These are phyloP conservation scores for Somion occarium DNA, from an alignment of 1,284 basidiomycete genomes.

Conservation along the genomic window DNA sequence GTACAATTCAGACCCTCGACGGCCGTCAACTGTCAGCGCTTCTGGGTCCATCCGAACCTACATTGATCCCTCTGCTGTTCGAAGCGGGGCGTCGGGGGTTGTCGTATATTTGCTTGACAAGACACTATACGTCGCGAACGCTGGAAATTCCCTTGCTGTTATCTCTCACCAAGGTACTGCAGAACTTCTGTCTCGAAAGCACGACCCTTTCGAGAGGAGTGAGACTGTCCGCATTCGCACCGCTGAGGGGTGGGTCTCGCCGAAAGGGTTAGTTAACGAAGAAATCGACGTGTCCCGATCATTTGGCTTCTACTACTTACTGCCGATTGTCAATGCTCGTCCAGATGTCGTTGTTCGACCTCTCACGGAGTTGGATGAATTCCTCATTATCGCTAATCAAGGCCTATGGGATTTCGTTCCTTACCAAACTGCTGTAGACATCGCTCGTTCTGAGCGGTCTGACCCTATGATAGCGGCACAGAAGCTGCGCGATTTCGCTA, in stretches of 20 bases:
- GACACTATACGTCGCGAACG: slow-evolving; percentile 88
- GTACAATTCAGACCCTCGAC: slow-evolving; percentile 46
- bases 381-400: slow-evolving; percentile 92
- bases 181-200: slow-evolving; percentile 73
- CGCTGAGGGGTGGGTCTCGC: slow-evolving; percentile 95
- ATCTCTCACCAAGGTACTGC: slow-evolving; percentile 82
- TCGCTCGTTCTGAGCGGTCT: slow-evolving; percentile 79
- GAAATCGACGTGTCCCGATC: slow-evolving; percentile 89
- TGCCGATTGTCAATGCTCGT: slow-evolving; percentile 88
- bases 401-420: slow-evolving; percentile 94
- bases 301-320: slow-evolving; percentile 91
- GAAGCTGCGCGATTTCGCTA: slow-evolving; percentile 94
- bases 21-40: slow-evolving; percentile 64
- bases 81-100: slow-evolving; percentile 83
- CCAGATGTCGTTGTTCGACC: slow-evolving; percentile 75
- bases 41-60: slow-evolving; percentile 30
- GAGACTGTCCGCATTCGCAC: slow-evolving; percentile 87
- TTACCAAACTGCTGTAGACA: slow-evolving; percentile 96
- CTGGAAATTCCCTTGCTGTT: slow-evolving; percentile 87
- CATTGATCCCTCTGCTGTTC: slow-evolving; percentile 42
- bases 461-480: slow-evolving; percentile 98
- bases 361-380: slow-evolving; percentile 88
- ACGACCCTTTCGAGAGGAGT: slow-evolving; percentile 86
- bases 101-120: slow-evolving; percentile 83
- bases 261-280: slow-evolving; percentile 92